Evolutionary conservation across 2,329 filamentous ascomycete species (phyloP).

Genomic region (Cytospora leucostoma): DNA sequence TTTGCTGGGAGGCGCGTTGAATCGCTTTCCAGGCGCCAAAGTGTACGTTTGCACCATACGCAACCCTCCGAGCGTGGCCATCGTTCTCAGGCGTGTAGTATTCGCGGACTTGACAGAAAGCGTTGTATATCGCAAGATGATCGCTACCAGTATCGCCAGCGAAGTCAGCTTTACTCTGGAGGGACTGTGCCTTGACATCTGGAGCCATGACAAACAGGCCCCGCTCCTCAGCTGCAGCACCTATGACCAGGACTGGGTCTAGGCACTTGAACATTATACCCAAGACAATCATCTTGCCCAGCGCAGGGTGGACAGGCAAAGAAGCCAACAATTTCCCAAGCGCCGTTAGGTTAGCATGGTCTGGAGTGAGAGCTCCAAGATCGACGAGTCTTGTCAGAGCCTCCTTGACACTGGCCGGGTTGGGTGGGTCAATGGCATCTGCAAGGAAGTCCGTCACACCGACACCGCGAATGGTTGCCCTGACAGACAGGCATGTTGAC

Average conservation of each 20-base stretch:
- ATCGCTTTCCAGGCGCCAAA: constrained; percentile 39
- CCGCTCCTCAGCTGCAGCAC: constrained; percentile 27
- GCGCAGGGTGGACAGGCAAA: constrained; percentile 45
- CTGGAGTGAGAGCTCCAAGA: constrained; percentile 44
- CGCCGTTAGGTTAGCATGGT: constrained; percentile 44
- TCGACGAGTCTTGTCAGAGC: constrained; percentile 43
- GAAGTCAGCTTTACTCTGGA: background rate
- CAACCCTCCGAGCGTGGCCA: background rate
- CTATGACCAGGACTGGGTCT: constrained; percentile 50
- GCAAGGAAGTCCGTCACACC: constrained; percentile 45
- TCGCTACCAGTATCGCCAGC: background rate
- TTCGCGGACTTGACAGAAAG: background rate
- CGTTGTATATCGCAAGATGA: background rate
- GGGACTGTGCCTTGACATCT: background rate
- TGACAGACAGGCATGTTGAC: constrained; percentile 46
- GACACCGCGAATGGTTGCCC: constrained; percentile 40
- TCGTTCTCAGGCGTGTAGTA: background rate
- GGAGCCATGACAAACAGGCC: constrained; percentile 10
- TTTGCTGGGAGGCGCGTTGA: constrained; percentile 39
- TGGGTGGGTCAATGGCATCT: constrained; percentile 48
- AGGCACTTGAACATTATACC: constrained; percentile 54
- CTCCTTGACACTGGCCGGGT: constrained; percentile 37
- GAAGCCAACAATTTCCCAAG: constrained; percentile 39
- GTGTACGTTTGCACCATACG: constrained; percentile 26
- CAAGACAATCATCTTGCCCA: constrained; percentile 52